Percentiles rank a stretch among this genome's conserved stretches.
These are phyloP conservation scores for Lentinula sp. DNA, from an alignment of 768 basidiomycete genomes.

Conservation along the genomic window DNA sequence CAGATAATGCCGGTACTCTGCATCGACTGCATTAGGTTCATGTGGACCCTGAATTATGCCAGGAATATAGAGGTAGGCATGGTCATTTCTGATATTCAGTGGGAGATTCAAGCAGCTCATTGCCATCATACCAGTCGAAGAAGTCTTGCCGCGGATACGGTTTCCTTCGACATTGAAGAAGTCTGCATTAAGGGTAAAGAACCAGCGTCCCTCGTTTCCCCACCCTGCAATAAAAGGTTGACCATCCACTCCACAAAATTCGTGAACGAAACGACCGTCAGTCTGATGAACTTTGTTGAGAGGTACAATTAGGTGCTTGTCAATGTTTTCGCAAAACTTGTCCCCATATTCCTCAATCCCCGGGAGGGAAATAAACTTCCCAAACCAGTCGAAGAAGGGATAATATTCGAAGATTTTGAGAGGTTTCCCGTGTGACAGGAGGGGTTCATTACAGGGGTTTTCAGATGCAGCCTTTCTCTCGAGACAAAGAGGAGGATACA, in stretches of 20 bases:
- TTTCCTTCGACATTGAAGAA: too few species aligned
- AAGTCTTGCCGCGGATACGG: too few species aligned
- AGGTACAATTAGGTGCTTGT: not conserved
- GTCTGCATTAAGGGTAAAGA: too few species aligned
- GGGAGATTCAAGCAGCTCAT: too few species aligned
- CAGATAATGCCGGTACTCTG: too few species aligned
- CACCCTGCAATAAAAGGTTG: not conserved
- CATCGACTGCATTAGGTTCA: too few species aligned
- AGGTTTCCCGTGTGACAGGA: not conserved
- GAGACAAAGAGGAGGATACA: not conserved
- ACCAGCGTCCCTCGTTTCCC: not conserved
- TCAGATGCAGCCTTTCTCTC: not conserved
- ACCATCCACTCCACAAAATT: not conserved
- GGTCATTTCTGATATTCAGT: too few species aligned
- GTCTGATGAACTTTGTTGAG: not conserved
- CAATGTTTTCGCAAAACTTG: not conserved
- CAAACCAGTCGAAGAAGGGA: slow-evolving; percentile 5
- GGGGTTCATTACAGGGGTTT: not conserved
- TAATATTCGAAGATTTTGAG: slow-evolving; percentile 3
- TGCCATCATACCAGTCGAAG: too few species aligned
- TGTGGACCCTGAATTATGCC: too few species aligned
- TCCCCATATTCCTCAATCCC: not conserved
- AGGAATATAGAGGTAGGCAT: too few species aligned
- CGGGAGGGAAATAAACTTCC: not conserved
- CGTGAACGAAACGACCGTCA: not conserved